phyloP scores from a whole-genome alignment of 2,329 filamentous ascomycete species.

The Tolypocladium tropicale region DNA sequence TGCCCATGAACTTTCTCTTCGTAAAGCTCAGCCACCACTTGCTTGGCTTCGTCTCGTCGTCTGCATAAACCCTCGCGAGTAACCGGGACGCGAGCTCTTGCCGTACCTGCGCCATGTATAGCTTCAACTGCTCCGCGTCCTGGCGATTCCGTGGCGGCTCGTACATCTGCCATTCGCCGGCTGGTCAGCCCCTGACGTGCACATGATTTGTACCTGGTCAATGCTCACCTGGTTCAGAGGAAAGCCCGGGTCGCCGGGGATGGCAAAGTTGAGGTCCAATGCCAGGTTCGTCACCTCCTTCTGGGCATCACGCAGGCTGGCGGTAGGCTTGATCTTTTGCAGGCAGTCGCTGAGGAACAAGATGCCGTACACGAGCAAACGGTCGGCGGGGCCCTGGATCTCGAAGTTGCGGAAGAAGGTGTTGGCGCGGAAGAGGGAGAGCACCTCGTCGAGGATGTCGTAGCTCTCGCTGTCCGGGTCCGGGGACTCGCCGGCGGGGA shows the following conservation, averaged over 20 bases:
- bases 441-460: slow-evolving; percentile 90
- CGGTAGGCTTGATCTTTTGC: slow-evolving; percentile 70
- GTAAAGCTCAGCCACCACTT: slow-evolving; percentile 99
- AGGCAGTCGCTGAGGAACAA: slow-evolving; percentile 88
- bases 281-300: slow-evolving; percentile 83
- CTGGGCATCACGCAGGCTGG: slow-evolving; percentile 46
- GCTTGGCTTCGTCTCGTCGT: slow-evolving; percentile 58
- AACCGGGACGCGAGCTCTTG: slow-evolving; percentile 81
- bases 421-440: slow-evolving; percentile 91
- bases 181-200: background rate
- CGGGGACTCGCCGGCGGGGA: slow-evolving; percentile 51
- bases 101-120: slow-evolving; percentile 86
- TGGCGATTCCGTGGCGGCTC: slow-evolving; percentile 79
- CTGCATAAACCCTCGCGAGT: slow-evolving; percentile 78
- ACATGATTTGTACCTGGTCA: no score
- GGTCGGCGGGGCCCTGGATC: slow-evolving; percentile 91
- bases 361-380: slow-evolving; percentile 93
- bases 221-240: slow-evolving; percentile 70
- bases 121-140: slow-evolving; percentile 77
- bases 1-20: slow-evolving; percentile 99
- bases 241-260: slow-evolving; percentile 87
- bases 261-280: slow-evolving; percentile 86
- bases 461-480: slow-evolving; percentile 89
- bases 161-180: slow-evolving; percentile 53
- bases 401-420: slow-evolving; percentile 99